Evolutionary conservation across 2,329 filamentous ascomycete genomes (phyloP).

Genomic region (Daldinia eschscholtzii): DNA sequence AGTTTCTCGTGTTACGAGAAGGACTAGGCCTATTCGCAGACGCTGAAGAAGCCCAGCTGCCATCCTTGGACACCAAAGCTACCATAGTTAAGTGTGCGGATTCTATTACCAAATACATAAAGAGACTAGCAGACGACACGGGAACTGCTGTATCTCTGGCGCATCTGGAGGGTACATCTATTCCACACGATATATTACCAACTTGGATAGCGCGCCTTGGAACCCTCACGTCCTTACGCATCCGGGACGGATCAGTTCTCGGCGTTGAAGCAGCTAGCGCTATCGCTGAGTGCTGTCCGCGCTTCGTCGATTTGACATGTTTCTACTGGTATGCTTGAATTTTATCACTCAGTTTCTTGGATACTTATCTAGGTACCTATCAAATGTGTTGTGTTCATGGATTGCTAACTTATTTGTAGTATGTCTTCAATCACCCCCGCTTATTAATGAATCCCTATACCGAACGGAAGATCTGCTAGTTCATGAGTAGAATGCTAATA

Average conservation of each 20-base stretch:
- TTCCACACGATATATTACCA: constrained; percentile 65
- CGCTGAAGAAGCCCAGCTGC: not conserved
- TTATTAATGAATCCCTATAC: not conserved
- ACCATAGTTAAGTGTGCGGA: constrained; percentile 65
- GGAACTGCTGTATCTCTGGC: constrained; percentile 66
- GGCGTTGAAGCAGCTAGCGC: constrained; percentile 65
- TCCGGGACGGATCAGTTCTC: constrained; percentile 72
- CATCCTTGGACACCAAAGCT: constrained; percentile 48
- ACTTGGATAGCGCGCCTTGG: constrained; percentile 71
- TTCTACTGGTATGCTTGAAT: constrained; percentile 54
- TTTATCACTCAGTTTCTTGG: not conserved
- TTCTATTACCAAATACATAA: constrained; percentile 66
- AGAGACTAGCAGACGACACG: constrained; percentile 54
- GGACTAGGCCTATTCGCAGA: constrained; percentile 34
- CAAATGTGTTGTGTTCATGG: too few species aligned
- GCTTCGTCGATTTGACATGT: constrained; percentile 71
- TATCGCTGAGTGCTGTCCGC: constrained; percentile 69
- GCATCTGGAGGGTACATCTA: constrained; percentile 65
- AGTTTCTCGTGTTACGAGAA: constrained; percentile 50
- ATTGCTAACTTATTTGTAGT: constrained; percentile 25
- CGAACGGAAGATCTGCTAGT: not conserved
- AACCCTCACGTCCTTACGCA: constrained; percentile 68
- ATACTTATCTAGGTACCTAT: not conserved
- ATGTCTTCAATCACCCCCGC: not conserved
- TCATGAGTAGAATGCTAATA: constrained; percentile 12